Conservation (phyloP, 2,329 filamentous ascomycete genomes). For the Colletotrichum tropicale region DNA sequence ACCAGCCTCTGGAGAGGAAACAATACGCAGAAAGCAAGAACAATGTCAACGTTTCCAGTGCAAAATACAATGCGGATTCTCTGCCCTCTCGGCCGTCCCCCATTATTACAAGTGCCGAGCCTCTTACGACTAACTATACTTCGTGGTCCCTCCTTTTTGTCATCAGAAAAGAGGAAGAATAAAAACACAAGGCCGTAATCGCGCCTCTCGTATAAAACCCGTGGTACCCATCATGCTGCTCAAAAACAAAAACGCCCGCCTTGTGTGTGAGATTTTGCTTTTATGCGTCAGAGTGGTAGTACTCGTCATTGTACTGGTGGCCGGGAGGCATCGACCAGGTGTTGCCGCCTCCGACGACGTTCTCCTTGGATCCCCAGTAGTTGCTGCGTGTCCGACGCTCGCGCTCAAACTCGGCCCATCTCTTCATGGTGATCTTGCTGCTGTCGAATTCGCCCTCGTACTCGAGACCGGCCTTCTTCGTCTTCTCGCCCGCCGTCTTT, state of each 20-base stretch:
- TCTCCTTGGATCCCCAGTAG: constrained; percentile 61
- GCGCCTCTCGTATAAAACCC: constrained; percentile 18
- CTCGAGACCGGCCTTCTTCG: constrained; percentile 84
- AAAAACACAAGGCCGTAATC: neutral
- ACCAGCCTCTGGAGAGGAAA: neutral
- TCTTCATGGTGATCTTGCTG: constrained; percentile 99
- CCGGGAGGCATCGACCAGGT: constrained; percentile 47
- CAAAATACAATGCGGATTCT: neutral
- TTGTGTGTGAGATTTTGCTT: neutral
- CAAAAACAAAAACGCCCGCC: constrained; percentile 14
- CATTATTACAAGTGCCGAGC: constrained; percentile 17
- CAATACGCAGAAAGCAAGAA: neutral
- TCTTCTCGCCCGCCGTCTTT: constrained; percentile 90
- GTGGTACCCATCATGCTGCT: constrained; percentile 8
- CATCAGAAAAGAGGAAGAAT: neutral
- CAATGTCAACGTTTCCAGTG: neutral
- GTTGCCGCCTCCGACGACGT: constrained; percentile 44
- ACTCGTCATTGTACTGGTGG: constrained; percentile 59
- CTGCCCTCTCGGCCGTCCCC: neutral
- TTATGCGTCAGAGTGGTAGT: constrained; percentile 56
- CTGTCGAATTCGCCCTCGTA: constrained; percentile 97
- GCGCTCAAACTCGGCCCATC: constrained; percentile 95
- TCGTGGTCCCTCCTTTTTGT: neutral
- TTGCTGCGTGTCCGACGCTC: constrained; percentile 56
- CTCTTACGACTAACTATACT: neutral